Evolutionary conservation across 1,284 basidiomycete species (phyloP), one percentile per base, ranked within the genome.

Genomic region (Leccinum pachyderme): DNA sequence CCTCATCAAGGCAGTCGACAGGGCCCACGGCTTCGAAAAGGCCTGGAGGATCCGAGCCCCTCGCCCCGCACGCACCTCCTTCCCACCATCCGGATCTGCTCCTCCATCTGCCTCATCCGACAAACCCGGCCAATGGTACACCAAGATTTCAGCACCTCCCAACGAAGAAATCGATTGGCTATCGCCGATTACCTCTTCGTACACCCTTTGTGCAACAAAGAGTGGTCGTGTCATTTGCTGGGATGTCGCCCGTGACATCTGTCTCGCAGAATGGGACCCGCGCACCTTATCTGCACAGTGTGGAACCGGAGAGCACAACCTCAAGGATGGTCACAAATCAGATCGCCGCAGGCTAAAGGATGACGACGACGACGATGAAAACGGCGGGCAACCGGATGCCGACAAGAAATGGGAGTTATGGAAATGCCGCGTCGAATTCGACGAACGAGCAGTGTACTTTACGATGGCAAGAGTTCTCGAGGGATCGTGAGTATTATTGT

Each of bases 371-470:
- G 47, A 55, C 3, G 58, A 51, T 5, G 56, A 60, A 5, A 54
- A 50, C 5, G 15, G 18, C 5, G 49, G n/a, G 43, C 44, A 47
- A 4, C n/a, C 8, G 22, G 56, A 67, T 2, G 31, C 53, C 3
- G 68, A 71, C 7, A 71, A 69, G 55, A 75, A 81, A 22, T 88
- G 86, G 86, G 84, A 87, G 61, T 65, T 89, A 7, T 88, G 86
- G 87, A 89, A 89, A 62, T 88, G 86, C 60, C 72, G 86, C 11
- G 86, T 89, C 9, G 86, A 88, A 63, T 88, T 87, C 63, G 85
- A 87, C 35, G 79, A 83, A 58, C 73, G 82, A 56, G 81, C 81
- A 1, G 86, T 87, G 29, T 89, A 81, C 65, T 87, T 89, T 63
- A 86, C 83, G 0, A 87, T 89, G 85, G 86, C 86, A 2, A 84